Evolutionary conservation across 768 basidiomycete species (phyloP).

Genomic region (Cystobasidium onofrii): DNA sequence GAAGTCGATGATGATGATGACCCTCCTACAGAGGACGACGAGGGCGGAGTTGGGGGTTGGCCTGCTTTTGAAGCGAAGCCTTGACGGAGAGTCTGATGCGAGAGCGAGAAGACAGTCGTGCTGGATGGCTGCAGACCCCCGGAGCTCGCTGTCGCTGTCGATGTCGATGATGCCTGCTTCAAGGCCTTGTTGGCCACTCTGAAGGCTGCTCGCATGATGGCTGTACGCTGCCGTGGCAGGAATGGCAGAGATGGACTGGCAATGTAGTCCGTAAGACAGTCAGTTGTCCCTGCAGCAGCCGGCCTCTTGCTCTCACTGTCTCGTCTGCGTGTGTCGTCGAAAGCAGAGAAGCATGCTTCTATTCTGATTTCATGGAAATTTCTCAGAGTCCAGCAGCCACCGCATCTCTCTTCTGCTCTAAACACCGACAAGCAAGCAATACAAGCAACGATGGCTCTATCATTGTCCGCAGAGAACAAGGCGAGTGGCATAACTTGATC

Average conservation of each 20-base stretch:
- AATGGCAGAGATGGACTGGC: no score
- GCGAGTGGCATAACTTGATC: background rate
- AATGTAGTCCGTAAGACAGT: no score
- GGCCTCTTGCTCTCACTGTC: background rate
- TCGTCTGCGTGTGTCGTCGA: background rate
- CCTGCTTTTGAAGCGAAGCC: slow-evolving; percentile 1
- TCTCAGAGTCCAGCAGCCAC: background rate
- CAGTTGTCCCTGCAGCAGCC: no score
- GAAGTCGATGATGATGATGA: slow-evolving; percentile 10
- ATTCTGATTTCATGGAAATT: background rate
- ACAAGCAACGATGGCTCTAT: slow-evolving; percentile 3
- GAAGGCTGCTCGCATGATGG: background rate
- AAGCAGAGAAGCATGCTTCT: background rate
- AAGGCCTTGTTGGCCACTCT: background rate
- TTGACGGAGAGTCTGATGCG: background rate
- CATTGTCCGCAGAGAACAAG: slow-evolving; percentile 24
- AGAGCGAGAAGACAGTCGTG: background rate
- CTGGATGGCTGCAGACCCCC: background rate
- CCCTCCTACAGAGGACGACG: background rate
- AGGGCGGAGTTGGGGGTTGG: background rate
- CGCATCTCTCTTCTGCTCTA: background rate
- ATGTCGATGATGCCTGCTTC: background rate
- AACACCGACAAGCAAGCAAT: background rate
- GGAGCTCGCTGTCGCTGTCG: background rate
- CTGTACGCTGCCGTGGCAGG: no score